These are phyloP conservation scores for Aspergillus coremiiformis DNA, from an alignment of 495 filamentous ascomycete genomes.

Conservation along the genomic window DNA sequence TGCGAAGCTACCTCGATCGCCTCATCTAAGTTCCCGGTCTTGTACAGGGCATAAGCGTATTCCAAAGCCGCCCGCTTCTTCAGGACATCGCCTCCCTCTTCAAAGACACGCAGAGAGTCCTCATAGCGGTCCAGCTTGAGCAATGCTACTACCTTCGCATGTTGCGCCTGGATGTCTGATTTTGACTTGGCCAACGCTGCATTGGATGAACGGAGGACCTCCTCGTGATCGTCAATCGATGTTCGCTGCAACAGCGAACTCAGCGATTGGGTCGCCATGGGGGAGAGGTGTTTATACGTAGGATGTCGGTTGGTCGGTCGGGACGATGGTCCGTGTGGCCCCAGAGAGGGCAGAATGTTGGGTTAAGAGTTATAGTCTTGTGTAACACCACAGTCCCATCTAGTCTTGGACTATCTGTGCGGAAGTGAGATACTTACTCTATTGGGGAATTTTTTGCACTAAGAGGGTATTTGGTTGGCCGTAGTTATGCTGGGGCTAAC, in stretches of 20 bases:
- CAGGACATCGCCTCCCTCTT: slow-evolving; percentile 60
- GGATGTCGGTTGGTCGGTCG: neutral
- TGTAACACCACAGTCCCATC: neutral
- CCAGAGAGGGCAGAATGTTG: neutral
- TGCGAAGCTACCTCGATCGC: slow-evolving; percentile 54
- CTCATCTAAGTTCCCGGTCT: slow-evolving; percentile 64
- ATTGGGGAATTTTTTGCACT: slow-evolving; percentile 17
- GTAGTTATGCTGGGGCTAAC: slow-evolving; percentile 5
- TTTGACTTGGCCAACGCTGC: slow-evolving; percentile 56
- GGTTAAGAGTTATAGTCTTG: neutral
- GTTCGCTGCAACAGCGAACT: slow-evolving; percentile 48
- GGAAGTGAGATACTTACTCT: slow-evolving; percentile 19
- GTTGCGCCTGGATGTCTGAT: slow-evolving; percentile 58
- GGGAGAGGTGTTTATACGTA: slow-evolving; percentile 2
- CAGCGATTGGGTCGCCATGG: slow-evolving; percentile 46
- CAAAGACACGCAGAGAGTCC: slow-evolving; percentile 72
- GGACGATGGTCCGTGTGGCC: neutral
- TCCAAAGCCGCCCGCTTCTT: slow-evolving; percentile 64
- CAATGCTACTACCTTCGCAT: slow-evolving; percentile 75
- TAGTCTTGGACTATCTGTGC: slow-evolving; percentile 9
- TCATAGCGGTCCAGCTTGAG: slow-evolving; percentile 91
- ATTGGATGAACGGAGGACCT: slow-evolving; percentile 65
- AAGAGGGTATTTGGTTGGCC: slow-evolving; percentile 1
- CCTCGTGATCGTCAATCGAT: slow-evolving; percentile 67
- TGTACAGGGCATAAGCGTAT: slow-evolving; percentile 89